Evolutionary conservation across 768 basidiomycete genomes (phyloP).

Genomic region (Tylopilus plumbeoviolaceoides): DNA sequence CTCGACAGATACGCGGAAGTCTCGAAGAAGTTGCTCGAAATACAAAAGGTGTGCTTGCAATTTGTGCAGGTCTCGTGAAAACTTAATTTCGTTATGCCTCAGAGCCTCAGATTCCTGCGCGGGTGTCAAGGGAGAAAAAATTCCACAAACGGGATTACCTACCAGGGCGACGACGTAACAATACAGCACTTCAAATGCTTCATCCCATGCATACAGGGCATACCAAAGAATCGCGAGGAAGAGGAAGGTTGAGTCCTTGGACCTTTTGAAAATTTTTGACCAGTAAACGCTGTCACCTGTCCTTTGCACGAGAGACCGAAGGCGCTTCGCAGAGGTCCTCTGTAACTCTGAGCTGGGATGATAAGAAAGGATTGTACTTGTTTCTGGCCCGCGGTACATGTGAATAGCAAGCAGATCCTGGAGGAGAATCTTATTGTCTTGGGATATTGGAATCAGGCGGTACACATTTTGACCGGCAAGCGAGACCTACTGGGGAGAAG

Average conservation of each 20-base stretch:
- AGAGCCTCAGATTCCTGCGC: conserved; percentile 41
- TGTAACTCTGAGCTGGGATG: conserved; percentile 25
- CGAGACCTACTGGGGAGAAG: conserved; percentile 30
- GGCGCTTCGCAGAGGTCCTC: conserved; percentile 25
- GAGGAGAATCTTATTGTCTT: conserved; percentile 20
- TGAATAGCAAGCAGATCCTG: conserved; percentile 53
- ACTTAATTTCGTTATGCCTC: too few relatives aligned
- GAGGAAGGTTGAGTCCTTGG: conserved; percentile 32
- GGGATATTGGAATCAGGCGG: background rate
- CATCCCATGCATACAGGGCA: conserved; percentile 59
- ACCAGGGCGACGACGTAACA: too few relatives aligned
- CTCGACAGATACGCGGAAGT: conserved; percentile 48
- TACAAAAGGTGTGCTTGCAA: conserved; percentile 56
- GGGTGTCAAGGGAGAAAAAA: background rate
- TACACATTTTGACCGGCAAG: background rate
- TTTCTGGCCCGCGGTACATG: conserved; percentile 37
- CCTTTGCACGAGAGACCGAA: conserved; percentile 30
- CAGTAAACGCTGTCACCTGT: conserved; percentile 36
- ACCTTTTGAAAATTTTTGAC: conserved; percentile 29
- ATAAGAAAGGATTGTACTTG: conserved; percentile 34
- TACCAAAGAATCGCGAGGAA: conserved; percentile 50
- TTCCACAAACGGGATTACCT: background rate
- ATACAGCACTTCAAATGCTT: conserved; percentile 51
- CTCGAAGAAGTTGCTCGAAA: conserved; percentile 50
- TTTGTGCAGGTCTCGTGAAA: conserved; percentile 51